Base-by-base conservation (phyloP, 768 basidiomycete genomes). In the Ramaria sp. region DNA sequence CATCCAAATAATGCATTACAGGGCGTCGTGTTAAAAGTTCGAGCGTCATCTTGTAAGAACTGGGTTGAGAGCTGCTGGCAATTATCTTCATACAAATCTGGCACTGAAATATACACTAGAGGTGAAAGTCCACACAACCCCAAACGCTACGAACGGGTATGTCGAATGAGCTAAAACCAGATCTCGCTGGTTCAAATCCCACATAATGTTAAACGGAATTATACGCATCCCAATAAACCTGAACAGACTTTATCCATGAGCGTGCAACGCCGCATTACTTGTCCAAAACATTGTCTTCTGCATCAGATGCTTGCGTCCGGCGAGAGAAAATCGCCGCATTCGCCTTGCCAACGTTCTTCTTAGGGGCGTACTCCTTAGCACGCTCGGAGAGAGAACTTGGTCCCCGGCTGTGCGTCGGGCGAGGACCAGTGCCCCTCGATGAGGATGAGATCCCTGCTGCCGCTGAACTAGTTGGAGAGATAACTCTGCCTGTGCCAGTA, bases 231-330 rank as follows among this genome's bases (percentile, higher is more conserved):
- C 16, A 24, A 25, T 18, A 27, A 24, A 3, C 45, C 45, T 12
- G 25, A 27, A 24, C 13, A 47, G 27, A 47, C 1, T 34, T 34
- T 2, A 13, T 13, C 32, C 8, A 22, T 25, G 3, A 47, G 45
- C 22, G 28, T n/a, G 25, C 45, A 47, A 27, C 25, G 16, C 24
- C 27, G 8, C 15, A 55, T 48, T 41, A 59, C 48, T 67, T 67
- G 3, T 67, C 67, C 55, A 84, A 71, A 55, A 85, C 70, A 59
- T 84, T 78, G 58, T 88, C 88, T 64, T 90, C 88, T 34, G 86
- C 86, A 62, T 89, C 87, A 63, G 84, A 86, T 39, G 83, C 85
- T 82, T 85, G 84, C 48, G 86, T 88, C 65, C 85, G 76, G 63
- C 85, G 77, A 51, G 85, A 82, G 56, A 73, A 69, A 59, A 64